Base-by-base conservation (phyloP, 169 alveolate species). In the Babesia microti region DNA sequence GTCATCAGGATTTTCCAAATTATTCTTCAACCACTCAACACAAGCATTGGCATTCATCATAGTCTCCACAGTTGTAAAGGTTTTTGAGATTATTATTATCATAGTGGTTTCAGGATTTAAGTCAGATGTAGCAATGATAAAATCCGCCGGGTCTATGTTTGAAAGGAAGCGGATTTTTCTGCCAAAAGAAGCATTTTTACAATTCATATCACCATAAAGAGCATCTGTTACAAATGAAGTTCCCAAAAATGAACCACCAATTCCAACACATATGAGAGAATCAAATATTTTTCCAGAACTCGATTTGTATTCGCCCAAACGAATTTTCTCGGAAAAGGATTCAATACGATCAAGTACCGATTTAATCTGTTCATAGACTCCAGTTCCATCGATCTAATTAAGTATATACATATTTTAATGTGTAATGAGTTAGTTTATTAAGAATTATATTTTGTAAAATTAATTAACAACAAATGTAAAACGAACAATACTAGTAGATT, bases 11-110 rank as follows among this genome's bases (percentile, higher is more conserved):
- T 59, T 70, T 30, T 48, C 59, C 63, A 83, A 75, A 63, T 60
- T 69, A 48, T 60, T 76, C 67, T 78, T 68, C 18, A 91, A 68
- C 95, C 95, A 84, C 22, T 81, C 81, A 56, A 79, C 85, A n/a
- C 84, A 84, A 2, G 94, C 68, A 59, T 83, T 75, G 14, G 98
- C 98, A 61, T 96, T 96, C 53, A 91, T 74, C 87, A 94, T 91
- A 4, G 99, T 96, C 75, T 96, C 99, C 5, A 97, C 98, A 15
- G 99, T 96, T n/a, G 99, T 94, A 84, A 96, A 96, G n/a, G 99
- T 96, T 81, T 96, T 96, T 29, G 96, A 85, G 54, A 87, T 85
- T 46, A 94, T 79, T 5, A 96, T 78, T 15, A 76, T 84, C 37
- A 86, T 51, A 5, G 99, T 92, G 39, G 89, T 89, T 54, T 89